Base-by-base conservation (phyloP, 2,329 filamentous ascomycete species). In the Corniculantispora saksenae region DNA sequence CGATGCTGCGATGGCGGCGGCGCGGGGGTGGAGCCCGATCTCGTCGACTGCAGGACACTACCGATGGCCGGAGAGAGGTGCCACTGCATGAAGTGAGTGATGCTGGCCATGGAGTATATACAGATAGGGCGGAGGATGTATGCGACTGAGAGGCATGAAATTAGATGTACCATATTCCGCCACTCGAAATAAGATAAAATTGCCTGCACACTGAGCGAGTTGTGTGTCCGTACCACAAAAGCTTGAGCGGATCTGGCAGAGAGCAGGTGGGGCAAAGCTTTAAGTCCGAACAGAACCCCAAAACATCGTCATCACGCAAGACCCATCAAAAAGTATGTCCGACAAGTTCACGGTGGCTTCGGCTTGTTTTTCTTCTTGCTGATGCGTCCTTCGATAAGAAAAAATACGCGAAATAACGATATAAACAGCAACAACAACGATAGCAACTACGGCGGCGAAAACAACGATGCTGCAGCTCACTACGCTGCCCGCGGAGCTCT, bases 401-500 rank as follows among this genome's bases (percentile, higher is more conserved):
- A n/a, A n/a, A n/a, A n/a, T n/a, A n/a, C n/a, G n/a, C n/a, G n/a
- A n/a, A n/a, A n/a, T n/a, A n/a, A n/a, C n/a, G n/a, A n/a, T n/a
- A n/a, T n/a, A n/a, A n/a, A n/a, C n/a, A n/a, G n/a, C n/a, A n/a
- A n/a, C n/a, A n/a, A n/a, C n/a, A n/a, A n/a, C n/a, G n/a, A n/a
- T n/a, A n/a, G n/a, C n/a, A n/a, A n/a, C n/a, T 32, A 32, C 10
- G 10, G 5, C 10, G 5, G 32, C 32, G 10, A 32, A 32, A 10
- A 29, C 6, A 19, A 73, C 63, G 48, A 78, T 77, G 75, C 66
- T 67, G 12, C 66, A 70, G 63, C 61, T 82, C n/a, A 76, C 73
- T 0, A 72, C 77, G 51, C 82, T 90, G 25, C 87, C 88, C 10
- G 80, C 84, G 8, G 89, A 92, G 78, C 81, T 91, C 50, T 73